These are phyloP conservation scores for Fragaria nilgerrensis DNA, from an alignment of 306 rosid species.

Conservation along the genomic window DNA sequence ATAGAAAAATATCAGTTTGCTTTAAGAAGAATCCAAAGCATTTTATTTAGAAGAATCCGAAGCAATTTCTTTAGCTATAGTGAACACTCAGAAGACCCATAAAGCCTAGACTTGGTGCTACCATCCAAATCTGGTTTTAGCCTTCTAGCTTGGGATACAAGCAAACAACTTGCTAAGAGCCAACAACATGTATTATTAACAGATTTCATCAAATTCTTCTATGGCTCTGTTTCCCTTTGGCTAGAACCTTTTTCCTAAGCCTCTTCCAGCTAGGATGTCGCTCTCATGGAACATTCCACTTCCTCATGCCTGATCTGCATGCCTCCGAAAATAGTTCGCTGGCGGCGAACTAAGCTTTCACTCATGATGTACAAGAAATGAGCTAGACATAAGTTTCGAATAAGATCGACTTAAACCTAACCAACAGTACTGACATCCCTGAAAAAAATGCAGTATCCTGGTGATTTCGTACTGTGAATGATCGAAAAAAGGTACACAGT, in stretches of 20 bases:
- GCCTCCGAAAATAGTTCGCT: constrained; percentile 22
- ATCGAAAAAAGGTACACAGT: not conserved
- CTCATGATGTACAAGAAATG: not conserved
- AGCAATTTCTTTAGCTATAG: constrained; percentile 44
- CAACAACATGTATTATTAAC: constrained; percentile 31
- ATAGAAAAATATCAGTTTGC: constrained; percentile 27
- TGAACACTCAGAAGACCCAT: constrained; percentile 41
- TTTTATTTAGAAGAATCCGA: constrained; percentile 53
- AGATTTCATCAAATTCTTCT: constrained; percentile 24
- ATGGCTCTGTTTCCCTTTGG: constrained; percentile 40
- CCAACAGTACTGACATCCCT: not conserved
- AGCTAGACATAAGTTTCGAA: not conserved
- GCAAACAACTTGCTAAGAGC: constrained; percentile 41
- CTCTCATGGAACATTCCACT: constrained; percentile 42
- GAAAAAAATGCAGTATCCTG: not conserved
- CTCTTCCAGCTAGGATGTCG: constrained; percentile 45
- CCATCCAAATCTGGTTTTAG: constrained; percentile 22
- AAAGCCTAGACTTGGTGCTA: constrained; percentile 29
- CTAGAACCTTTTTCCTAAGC: constrained; percentile 34
- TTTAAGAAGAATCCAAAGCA: constrained; percentile 68
- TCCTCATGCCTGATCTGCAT: constrained; percentile 38
- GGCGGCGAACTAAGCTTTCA: not conserved
- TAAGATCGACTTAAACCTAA: not conserved
- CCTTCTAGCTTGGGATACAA: constrained; percentile 27
- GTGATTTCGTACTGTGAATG: not conserved